Evolutionary conservation across 169 alveolate species (phyloP), one percentile per base, ranked within the genome.

Genomic region (Cryptosporidium baileyi): DNA sequence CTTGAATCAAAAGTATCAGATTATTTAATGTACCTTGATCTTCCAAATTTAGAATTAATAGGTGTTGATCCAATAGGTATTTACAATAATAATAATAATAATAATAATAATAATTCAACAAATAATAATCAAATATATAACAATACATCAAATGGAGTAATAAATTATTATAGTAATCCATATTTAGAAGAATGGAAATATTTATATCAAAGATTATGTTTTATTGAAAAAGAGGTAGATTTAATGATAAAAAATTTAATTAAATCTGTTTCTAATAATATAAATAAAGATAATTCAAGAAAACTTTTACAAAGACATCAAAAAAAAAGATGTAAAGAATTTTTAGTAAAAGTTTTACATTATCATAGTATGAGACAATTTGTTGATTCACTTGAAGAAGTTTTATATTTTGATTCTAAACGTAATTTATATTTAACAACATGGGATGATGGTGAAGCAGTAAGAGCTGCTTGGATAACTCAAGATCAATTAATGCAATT

Each of bases 371-470:
- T 74, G 67, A 74, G 54, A 54, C 85, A 74, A 47, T 74, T 74
- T 74, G 54, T 74, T 4, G 85, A 74, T 40, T 74, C 85, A 7
- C 44, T 74, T 22, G 85, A 74, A 41, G 85, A 74, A 60, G 67
- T 74, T 54, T 41, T 74, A 17, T 74, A 74, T 19, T 74, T 54
- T 74, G 85, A 74, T 45, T 52, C 60, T 40, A 41, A 51, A 2
- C 32, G 59, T 38, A 61, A 61, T 13, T 22, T 6, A 22, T 74
- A 74, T 34, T 74, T 74, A 32, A 74, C 85, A 15, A 74, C 85
- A 19, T 74, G 85, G 85, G 85, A 74, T 40, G 85, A 74, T 22
- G 85, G 85, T 0, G 85, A 74, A 44, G 65, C 85, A 13, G 85
- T 74, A 0, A 74, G 85, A 34, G 85, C 67, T 32, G 52, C 85